Conservation (phyloP, 495 filamentous ascomycete genomes). For the Tuber magnatum region DNA sequence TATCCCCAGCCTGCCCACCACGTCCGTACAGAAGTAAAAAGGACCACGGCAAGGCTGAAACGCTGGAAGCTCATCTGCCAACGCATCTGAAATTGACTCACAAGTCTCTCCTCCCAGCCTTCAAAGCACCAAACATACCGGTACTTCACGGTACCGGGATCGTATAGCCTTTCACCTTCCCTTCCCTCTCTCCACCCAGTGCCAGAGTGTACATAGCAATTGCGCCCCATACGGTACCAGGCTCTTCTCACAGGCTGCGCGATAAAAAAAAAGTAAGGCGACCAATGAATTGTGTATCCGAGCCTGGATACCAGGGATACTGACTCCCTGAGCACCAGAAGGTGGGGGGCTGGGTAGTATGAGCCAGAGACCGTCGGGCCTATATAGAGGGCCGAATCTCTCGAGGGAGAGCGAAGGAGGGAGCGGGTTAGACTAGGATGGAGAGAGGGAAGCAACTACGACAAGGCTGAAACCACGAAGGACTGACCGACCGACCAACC, state of each 20-base stretch:
- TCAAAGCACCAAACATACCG: slow-evolving; percentile 1
- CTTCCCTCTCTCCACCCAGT: neutral
- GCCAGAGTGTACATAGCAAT: neutral
- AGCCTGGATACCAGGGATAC: neutral
- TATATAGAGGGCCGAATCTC: neutral
- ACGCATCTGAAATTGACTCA: slow-evolving; percentile 2
- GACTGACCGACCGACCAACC: neutral
- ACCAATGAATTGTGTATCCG: neutral
- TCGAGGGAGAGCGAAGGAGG: neutral
- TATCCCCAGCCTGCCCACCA: neutral
- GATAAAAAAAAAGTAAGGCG: neutral
- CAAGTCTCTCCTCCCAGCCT: neutral
- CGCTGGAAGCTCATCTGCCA: slow-evolving; percentile 1
- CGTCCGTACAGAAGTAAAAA: neutral
- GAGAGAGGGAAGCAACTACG: neutral
- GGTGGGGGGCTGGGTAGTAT: neutral
- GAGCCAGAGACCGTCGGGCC: neutral
- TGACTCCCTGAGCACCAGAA: neutral
- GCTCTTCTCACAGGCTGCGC: neutral
- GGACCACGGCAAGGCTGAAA: neutral
- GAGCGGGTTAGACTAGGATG: neutral
- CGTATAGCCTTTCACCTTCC: neutral
- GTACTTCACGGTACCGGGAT: neutral
- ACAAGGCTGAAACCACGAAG: neutral
- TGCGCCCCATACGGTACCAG: neutral